Evolutionary conservation across 176 grass and related monocot genomes (phyloP).

Genomic region (Metroxylon sagu): DNA sequence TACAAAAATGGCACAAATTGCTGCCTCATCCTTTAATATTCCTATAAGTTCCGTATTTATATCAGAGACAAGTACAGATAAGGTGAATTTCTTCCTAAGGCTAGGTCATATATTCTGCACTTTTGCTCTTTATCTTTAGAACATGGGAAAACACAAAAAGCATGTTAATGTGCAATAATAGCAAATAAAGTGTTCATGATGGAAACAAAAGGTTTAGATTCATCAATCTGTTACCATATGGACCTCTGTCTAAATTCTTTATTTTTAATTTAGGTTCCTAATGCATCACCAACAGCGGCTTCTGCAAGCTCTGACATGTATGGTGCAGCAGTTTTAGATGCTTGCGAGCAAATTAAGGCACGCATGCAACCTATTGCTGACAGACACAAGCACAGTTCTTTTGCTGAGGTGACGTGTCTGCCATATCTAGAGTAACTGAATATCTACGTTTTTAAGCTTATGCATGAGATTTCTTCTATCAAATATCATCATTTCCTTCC

Average conservation of each 20-base stretch:
- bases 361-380: constrained; percentile 78
- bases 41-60: constrained; percentile 88
- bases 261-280: constrained; percentile 63
- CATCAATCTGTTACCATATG: too few relatives aligned
- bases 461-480: too few relatives aligned
- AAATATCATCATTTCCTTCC: too few relatives aligned
- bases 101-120: not conserved
- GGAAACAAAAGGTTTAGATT: too few relatives aligned
- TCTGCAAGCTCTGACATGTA: constrained; percentile 97
- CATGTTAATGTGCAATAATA: too few relatives aligned
- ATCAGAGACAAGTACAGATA: constrained; percentile 96
- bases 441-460: too few relatives aligned
- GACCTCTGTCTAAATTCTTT: constrained; percentile 5
- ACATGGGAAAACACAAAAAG: too few relatives aligned
- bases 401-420: constrained; percentile 60
- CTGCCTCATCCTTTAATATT: constrained; percentile 74
- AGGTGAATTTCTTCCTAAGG: constrained; percentile 41
- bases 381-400: constrained; percentile 55
- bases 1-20: constrained; percentile 94
- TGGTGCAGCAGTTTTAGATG: constrained; percentile 91
- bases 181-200: too few relatives aligned
- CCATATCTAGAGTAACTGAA: too few relatives aligned
- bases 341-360: constrained; percentile 85
- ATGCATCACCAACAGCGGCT: constrained; percentile 86
- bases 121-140: not conserved